Evolutionary conservation across 2,329 filamentous ascomycete species (phyloP).

Genomic region (Verticillium alfalfae): DNA sequence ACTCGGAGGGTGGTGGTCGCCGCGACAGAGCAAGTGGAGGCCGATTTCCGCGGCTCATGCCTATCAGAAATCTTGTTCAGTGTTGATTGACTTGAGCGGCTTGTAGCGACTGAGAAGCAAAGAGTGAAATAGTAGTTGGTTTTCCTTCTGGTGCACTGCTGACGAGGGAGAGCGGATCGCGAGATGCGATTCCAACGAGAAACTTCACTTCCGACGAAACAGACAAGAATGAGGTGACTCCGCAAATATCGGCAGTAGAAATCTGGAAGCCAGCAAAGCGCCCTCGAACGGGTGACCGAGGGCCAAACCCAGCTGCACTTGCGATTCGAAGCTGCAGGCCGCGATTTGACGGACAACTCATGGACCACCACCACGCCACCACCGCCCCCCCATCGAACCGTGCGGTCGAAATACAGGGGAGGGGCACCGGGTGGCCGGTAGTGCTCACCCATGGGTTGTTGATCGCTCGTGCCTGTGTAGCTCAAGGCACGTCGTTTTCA

Average conservation of each 20-base stretch:
- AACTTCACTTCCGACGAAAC: neutral
- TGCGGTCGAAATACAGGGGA: neutral
- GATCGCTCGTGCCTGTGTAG: neutral
- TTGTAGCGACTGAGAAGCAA: neutral
- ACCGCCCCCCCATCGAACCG: neutral
- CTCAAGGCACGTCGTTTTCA: neutral
- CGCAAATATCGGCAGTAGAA: neutral
- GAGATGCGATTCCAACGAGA: neutral
- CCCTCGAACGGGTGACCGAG: neutral
- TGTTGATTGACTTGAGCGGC: neutral
- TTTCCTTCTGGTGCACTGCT: neutral
- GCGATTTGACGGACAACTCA: slow-evolving; percentile 8
- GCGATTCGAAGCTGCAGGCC: slow-evolving; percentile 11
- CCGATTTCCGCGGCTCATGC: neutral
- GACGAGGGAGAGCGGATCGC: neutral
- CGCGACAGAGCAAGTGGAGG: neutral
- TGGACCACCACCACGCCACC: slow-evolving; percentile 7
- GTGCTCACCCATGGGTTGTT: neutral
- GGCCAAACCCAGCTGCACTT: slow-evolving; percentile 5
- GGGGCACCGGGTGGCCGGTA: neutral
- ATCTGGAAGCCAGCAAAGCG: neutral
- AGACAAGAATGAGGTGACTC: neutral
- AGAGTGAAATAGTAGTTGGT: neutral
- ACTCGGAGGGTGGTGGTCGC: slow-evolving; percentile 1
- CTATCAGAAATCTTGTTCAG: neutral